A percentile compares a stretch with the other conserved stretches of the same genome.
Conservation (phyloP, 768 basidiomycete species). For the Chiua virens region DNA sequence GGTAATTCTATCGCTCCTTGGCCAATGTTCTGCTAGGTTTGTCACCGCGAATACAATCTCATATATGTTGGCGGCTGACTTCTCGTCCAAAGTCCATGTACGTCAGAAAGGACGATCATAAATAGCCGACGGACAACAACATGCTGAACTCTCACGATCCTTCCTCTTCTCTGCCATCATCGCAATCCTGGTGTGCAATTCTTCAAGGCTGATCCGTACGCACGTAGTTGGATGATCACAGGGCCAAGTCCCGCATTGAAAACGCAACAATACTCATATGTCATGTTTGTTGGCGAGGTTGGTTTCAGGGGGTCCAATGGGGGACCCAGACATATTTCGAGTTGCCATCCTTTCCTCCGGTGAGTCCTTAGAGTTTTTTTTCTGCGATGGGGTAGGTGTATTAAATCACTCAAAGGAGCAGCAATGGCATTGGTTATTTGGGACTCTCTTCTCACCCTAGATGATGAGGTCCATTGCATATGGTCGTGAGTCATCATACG, state of each 20-base stretch:
- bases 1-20: no score
- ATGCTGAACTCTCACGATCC: no score
- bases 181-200: no score
- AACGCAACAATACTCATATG: not conserved
- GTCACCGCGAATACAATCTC: no score
- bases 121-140: no score
- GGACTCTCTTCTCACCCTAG: conserved; percentile 18
- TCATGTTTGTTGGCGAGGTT: conserved; percentile 5
- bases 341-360: conserved; percentile 6
- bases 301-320: not conserved
- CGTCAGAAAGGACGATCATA: no score
- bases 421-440: conserved; percentile 10
- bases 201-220: no score
- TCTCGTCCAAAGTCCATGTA: no score
- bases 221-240: not conserved
- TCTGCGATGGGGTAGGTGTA: not conserved
- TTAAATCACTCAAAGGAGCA: conserved; percentile 5
- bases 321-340: conserved; percentile 1
- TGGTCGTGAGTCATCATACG: conserved; percentile 19
- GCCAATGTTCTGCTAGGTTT: no score
- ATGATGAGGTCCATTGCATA: conserved; percentile 15
- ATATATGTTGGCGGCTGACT: no score
- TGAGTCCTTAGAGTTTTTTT: conserved; percentile 9
- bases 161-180: not conserved
- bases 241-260: not conserved